phyloP scores from a whole-genome alignment of 345 rosid species.

The Rhodomyrtus tomentosa region DNA sequence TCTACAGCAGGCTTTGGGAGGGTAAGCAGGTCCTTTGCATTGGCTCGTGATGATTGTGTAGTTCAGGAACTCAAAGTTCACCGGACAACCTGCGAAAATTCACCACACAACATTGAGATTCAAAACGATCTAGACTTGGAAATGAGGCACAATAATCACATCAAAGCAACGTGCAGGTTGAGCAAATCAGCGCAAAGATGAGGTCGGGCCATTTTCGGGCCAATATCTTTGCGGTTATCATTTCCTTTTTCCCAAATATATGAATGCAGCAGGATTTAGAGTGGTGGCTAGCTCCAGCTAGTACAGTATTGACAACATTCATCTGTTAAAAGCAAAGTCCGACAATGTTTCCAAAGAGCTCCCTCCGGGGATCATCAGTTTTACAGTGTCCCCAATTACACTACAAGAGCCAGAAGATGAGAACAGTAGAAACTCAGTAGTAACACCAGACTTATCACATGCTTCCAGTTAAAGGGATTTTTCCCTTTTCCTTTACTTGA shows the following conservation, averaged over 20 bases:
- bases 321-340: neutral
- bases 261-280: neutral
- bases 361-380: neutral
- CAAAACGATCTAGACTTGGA: neutral
- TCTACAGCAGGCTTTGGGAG: conserved; percentile 26
- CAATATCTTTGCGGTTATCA: neutral
- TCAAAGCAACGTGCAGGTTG: neutral
- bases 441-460: neutral
- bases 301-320: neutral
- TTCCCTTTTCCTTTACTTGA: neutral
- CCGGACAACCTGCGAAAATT: conserved; percentile 36
- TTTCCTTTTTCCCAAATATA: neutral
- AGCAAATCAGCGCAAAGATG: neutral
- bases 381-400: neutral
- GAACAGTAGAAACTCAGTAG: neutral
- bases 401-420: neutral
- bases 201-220: neutral
- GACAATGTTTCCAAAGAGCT: neutral
- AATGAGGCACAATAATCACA: neutral
- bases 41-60: conserved; percentile 36
- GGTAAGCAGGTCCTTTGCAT: conserved; percentile 56
- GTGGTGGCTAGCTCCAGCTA: neutral
- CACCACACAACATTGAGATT: neutral
- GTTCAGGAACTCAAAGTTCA: conserved; percentile 49
- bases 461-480: neutral